A percentile compares a stretch with the other conserved stretches of the same genome.
Conservation (phyloP, 179 eudicot species). For the Monotropa hypopitys region DNA sequence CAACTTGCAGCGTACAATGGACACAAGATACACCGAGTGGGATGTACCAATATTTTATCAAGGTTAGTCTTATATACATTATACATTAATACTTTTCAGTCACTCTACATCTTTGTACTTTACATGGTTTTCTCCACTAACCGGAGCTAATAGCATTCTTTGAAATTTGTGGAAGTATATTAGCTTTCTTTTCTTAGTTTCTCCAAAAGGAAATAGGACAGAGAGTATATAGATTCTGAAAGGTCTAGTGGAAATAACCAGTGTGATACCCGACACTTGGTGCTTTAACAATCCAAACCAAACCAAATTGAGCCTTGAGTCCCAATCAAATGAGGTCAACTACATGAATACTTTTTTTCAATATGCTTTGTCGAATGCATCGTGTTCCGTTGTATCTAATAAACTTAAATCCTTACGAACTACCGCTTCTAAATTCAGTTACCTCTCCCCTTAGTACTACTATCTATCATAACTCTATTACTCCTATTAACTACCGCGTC, state of each 20-base stretch:
- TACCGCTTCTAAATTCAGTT: too few relatives aligned
- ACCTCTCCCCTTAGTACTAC: too few relatives aligned
- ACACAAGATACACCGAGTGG: conserved; percentile 60
- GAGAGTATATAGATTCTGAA: background rate
- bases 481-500: too few relatives aligned
- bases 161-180: background rate
- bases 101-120: background rate
- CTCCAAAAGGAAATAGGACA: background rate
- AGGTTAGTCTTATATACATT: conserved; percentile 37
- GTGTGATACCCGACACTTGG: background rate
- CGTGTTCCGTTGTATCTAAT: too few relatives aligned
- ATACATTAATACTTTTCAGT: background rate
- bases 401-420: too few relatives aligned
- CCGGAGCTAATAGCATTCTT: background rate
- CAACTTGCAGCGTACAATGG: conserved; percentile 62
- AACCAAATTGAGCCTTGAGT: too few relatives aligned
- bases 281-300: background rate
- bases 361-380: too few relatives aligned
- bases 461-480: too few relatives aligned
- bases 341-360: too few relatives aligned
- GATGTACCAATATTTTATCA: conserved; percentile 84
- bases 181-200: background rate
- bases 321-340: too few relatives aligned
- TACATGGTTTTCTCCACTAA: background rate
- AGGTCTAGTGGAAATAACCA: background rate